These are phyloP conservation scores for Globisporangium nunn DNA, from an alignment of 352 stramenopile species.

Conservation along the genomic window DNA sequence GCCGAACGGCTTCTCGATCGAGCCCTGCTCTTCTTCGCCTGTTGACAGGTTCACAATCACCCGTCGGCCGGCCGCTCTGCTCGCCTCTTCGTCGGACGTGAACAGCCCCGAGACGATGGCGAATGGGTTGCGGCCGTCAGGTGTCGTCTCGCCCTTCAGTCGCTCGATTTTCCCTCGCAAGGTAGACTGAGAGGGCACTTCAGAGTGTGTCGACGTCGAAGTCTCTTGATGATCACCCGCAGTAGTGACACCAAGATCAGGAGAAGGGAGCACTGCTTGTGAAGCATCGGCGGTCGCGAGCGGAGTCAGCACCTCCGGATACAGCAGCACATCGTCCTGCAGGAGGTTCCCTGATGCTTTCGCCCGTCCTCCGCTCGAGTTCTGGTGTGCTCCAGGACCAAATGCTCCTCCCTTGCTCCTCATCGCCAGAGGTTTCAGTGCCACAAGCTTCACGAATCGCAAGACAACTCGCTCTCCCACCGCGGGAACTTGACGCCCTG, in stretches of 20 bases:
- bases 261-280: neutral
- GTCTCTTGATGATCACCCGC: neutral
- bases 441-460: slow-evolving; percentile 50
- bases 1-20: slow-evolving; percentile 66
- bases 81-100: slow-evolving; percentile 31
- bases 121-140: slow-evolving; percentile 54
- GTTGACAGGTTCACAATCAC: slow-evolving; percentile 20
- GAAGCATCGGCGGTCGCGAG: neutral
- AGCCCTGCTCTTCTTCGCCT: slow-evolving; percentile 22
- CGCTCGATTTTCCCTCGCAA: slow-evolving; percentile 38
- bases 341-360: slow-evolving; percentile 21
- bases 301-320: slow-evolving; percentile 31
- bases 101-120: slow-evolving; percentile 59
- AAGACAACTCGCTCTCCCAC: slow-evolving; percentile 42
- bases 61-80: slow-evolving; percentile 15
- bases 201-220: neutral
- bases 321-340: slow-evolving; percentile 35
- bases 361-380: neutral
- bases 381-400: neutral
- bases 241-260: no score
- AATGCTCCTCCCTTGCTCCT: slow-evolving; percentile 10
- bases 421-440: slow-evolving; percentile 29
- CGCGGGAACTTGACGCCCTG: slow-evolving; percentile 6
- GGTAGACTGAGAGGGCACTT: neutral
- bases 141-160: slow-evolving; percentile 61